phyloP scores from a whole-genome alignment of 2,329 filamentous ascomycete genomes.

The Aspergillus luchuensis region DNA sequence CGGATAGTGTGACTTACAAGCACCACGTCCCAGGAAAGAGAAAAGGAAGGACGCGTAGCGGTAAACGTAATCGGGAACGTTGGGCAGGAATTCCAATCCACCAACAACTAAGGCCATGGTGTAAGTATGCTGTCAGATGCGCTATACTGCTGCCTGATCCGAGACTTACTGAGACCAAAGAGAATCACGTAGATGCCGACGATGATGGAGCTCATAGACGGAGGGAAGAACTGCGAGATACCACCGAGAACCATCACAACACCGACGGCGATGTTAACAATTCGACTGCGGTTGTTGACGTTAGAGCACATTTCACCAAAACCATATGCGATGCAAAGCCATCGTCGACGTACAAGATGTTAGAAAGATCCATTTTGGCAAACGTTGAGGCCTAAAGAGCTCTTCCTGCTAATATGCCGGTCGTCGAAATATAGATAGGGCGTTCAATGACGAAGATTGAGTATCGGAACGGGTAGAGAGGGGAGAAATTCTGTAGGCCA shows the following conservation, averaged over 20 bases:
- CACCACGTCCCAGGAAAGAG: conserved; percentile 91
- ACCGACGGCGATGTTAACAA: conserved; percentile 88
- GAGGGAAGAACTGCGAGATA: conserved; percentile 52
- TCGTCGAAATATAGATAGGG: not conserved
- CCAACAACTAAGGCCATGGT: conserved; percentile 58
- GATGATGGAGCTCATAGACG: conserved; percentile 64
- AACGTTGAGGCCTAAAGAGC: not conserved
- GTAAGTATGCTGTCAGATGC: conserved; percentile 23
- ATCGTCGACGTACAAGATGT: conserved; percentile 74
- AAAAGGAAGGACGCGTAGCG: conserved; percentile 98
- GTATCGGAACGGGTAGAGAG: not conserved
- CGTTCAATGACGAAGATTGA: not conserved
- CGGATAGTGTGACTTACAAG: conserved; percentile 67
- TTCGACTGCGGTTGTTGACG: conserved; percentile 63
- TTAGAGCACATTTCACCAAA: not conserved
- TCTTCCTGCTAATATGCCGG: not conserved
- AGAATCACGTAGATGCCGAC: conserved; percentile 85
- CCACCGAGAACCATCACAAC: conserved; percentile 87
- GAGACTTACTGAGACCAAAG: conserved; percentile 75
- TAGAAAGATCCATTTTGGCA: conserved; percentile 80
- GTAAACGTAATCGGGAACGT: conserved; percentile 88
- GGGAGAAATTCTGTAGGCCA: not conserved
- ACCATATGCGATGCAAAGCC: not conserved
- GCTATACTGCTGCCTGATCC: not conserved
- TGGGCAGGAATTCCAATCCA: conserved; percentile 74